phyloP scores from a whole-genome alignment of 2,329 filamentous ascomycete genomes.

The Myriangium duriaei region DNA sequence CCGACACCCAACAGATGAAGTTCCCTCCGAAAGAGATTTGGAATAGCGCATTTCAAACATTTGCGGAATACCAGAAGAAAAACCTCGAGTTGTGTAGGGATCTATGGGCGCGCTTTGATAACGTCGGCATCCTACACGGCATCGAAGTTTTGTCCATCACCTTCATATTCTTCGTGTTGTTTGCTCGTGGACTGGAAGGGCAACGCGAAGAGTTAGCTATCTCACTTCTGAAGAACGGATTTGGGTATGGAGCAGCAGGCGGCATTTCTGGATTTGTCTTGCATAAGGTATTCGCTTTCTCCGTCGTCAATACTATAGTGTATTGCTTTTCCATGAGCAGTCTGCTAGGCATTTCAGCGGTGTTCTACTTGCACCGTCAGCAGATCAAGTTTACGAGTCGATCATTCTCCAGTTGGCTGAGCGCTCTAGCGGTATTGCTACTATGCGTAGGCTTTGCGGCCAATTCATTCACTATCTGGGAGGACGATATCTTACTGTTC shows the following conservation, averaged over 20 bases:
- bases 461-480: conserved; percentile 98
- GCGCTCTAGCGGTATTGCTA: conserved; percentile 65
- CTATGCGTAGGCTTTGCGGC: conserved; percentile 92
- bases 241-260: conserved; percentile 24
- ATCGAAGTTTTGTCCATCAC: conserved; percentile 57
- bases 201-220: conserved; percentile 43
- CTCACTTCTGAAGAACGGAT: conserved; percentile 38
- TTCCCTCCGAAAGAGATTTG: conserved; percentile 27
- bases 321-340: conserved; percentile 30
- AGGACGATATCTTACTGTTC: conserved; percentile 87
- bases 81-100: conserved; percentile 69
- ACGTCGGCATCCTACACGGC: conserved; percentile 72
- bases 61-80: conserved; percentile 61
- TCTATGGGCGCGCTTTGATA: conserved; percentile 86
- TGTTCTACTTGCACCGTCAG: conserved; percentile 29
- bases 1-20: conserved; percentile 30
- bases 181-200: conserved; percentile 47
- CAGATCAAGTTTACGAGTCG: conserved; percentile 47
- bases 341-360: conserved; percentile 27
- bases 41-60: conserved; percentile 42
- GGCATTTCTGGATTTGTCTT: conserved; percentile 20
- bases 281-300: conserved; percentile 18
- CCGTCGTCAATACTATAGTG: conserved; percentile 27
- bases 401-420: conserved; percentile 79
- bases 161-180: conserved; percentile 58